A percentile compares a stretch with the other conserved stretches of the same genome.
Evolutionary conservation across 495 filamentous ascomycete species (phyloP).

Genomic region (Endocarpon pusillum): DNA sequence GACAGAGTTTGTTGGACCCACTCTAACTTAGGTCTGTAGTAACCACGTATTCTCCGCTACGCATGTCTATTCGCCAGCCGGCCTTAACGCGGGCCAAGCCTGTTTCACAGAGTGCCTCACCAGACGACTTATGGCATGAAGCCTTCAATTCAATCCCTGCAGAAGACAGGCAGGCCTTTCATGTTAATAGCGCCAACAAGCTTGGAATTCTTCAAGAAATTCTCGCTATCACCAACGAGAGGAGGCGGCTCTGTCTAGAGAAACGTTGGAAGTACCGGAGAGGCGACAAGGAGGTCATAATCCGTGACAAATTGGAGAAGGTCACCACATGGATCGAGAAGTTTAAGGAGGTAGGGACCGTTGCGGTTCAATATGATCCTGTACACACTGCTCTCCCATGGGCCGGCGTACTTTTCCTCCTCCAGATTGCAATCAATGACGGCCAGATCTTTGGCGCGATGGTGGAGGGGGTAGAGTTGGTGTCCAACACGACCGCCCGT

Average conservation of each 20-base stretch:
- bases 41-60: too few species aligned
- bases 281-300: conserved; percentile 14
- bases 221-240: conserved; percentile 1
- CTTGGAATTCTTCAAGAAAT: not conserved
- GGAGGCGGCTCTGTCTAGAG: not conserved
- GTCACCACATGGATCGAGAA: conserved; percentile 20
- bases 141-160: not conserved
- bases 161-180: not conserved
- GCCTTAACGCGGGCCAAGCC: too few species aligned
- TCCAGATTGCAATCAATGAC: conserved; percentile 11
- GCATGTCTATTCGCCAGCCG: too few species aligned
- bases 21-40: too few species aligned
- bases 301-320: conserved; percentile 21
- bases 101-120: too few species aligned
- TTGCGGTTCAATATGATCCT: conserved; percentile 21
- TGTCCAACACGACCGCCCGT: conserved; percentile 5
- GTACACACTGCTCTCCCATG: conserved; percentile 26
- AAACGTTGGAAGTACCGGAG: conserved; percentile 5
- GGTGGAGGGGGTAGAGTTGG: conserved; percentile 9
- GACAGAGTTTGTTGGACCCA: too few species aligned
- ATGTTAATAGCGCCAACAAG: not conserved
- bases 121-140: not conserved
- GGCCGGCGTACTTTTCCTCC: conserved; percentile 24
- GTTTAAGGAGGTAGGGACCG: conserved; percentile 23
- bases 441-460: conserved; percentile 7